phyloP scores from a whole-genome alignment of 495 filamentous ascomycete genomes.

The Penicillium herquei region DNA sequence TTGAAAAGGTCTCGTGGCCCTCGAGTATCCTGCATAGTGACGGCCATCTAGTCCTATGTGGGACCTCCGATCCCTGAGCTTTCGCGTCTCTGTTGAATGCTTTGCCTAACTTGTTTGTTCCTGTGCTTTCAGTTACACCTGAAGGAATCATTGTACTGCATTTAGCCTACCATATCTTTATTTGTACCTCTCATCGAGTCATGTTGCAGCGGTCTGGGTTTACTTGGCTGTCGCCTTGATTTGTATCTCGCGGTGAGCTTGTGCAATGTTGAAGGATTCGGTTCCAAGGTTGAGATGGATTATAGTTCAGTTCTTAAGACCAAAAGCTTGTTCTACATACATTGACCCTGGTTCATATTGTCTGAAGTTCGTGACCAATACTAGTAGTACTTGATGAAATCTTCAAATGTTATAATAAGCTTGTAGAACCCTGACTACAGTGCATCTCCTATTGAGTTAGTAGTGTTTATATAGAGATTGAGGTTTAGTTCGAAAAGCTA shows the following conservation, averaged over 20 bases:
- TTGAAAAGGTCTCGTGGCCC: constrained; percentile 15
- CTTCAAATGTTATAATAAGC: too few species aligned
- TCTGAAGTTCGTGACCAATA: too few species aligned
- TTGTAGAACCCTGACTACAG: too few species aligned
- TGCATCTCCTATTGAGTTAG: too few species aligned
- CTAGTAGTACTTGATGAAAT: too few species aligned
- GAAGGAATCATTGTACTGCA: background rate
- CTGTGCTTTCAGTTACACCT: background rate
- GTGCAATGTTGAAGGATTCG: constrained; percentile 6
- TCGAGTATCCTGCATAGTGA: constrained; percentile 4
- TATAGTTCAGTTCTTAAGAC: constrained; percentile 22
- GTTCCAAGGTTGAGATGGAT: constrained; percentile 21
- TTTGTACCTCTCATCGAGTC: constrained; percentile 11
- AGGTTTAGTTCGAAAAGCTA: too few species aligned
- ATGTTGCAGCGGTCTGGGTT: constrained; percentile 1
- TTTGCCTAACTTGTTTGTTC: background rate
- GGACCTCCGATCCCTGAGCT: background rate
- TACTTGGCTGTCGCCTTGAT: background rate
- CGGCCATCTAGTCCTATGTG: constrained; percentile 1
- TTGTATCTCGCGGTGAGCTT: constrained; percentile 16
- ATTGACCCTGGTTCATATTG: background rate
- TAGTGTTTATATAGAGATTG: too few species aligned
- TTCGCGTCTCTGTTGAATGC: background rate
- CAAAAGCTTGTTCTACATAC: constrained; percentile 25
- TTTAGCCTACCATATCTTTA: background rate